A percentile compares a stretch with the other conserved stretches of the same genome.
phyloP scores from a whole-genome alignment of 2,329 filamentous ascomycete species.

The Colletotrichum caudatum region DNA sequence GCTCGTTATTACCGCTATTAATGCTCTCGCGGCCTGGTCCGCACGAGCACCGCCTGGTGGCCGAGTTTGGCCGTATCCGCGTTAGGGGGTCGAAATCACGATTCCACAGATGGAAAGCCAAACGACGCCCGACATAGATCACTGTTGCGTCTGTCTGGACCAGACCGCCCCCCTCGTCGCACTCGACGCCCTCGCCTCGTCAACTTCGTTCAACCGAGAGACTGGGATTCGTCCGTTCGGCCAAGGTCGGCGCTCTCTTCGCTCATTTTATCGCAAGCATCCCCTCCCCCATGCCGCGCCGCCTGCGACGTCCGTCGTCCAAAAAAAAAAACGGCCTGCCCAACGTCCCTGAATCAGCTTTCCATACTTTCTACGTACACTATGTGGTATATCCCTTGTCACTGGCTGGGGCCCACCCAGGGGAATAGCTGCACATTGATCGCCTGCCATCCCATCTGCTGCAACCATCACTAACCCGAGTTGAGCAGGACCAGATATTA shows the following conservation, averaged over 20 bases:
- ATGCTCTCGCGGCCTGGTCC: constrained; percentile 3
- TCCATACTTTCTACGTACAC: neutral
- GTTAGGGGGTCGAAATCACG: constrained; percentile 26
- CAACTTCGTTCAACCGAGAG: neutral
- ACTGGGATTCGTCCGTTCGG: neutral
- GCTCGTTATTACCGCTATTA: constrained; percentile 24
- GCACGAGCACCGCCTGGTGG: neutral
- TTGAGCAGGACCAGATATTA: neutral
- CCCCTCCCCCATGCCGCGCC: constrained; percentile 3
- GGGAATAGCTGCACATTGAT: constrained; percentile 28
- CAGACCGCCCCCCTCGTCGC: neutral
- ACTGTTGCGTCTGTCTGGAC: constrained; percentile 6
- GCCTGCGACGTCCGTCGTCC: neutral
- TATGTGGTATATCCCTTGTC: neutral
- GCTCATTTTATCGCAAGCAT: constrained; percentile 3
- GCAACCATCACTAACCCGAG: neutral
- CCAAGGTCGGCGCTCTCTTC: neutral
- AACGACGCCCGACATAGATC: neutral
- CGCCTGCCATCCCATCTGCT: constrained; percentile 25
- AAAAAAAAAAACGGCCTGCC: too few relatives aligned
- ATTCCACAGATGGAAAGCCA: constrained; percentile 1
- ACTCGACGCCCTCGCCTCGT: neutral
- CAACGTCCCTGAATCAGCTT: constrained; percentile 6
- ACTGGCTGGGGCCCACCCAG: neutral
- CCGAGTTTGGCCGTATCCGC: constrained; percentile 6